These are phyloP conservation scores for Daedaleopsis sinensis DNA, from an alignment of 768 basidiomycete species.

Conservation along the genomic window DNA sequence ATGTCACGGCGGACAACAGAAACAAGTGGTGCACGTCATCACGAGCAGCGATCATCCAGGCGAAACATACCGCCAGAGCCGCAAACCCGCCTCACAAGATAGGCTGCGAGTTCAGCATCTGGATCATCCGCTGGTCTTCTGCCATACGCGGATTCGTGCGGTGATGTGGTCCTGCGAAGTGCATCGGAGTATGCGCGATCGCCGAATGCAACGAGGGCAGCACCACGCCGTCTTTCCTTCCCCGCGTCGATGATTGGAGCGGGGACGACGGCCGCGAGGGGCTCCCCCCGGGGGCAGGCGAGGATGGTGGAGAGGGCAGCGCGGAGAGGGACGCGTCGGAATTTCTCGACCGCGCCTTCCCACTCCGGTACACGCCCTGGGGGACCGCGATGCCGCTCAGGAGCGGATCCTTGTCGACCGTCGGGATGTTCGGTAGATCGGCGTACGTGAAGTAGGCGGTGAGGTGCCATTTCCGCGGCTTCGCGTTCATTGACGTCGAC, in stretches of 20 bases:
- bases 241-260: slow-evolving; percentile 16
- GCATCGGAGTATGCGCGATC: slow-evolving; percentile 34
- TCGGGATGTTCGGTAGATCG: slow-evolving; percentile 41
- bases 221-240: slow-evolving; percentile 28
- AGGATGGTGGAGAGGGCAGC: slow-evolving; percentile 28
- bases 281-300: slow-evolving; percentile 26
- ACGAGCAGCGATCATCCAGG: not conserved
- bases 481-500: slow-evolving; percentile 43
- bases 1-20: not conserved
- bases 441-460: slow-evolving; percentile 49
- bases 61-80: slow-evolving; percentile 1
- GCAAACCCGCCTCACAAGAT: slow-evolving; percentile 27
- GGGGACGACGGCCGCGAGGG: slow-evolving; percentile 23
- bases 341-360: slow-evolving; percentile 42
- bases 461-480: slow-evolving; percentile 67
- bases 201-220: slow-evolving; percentile 47
- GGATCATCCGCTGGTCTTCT: slow-evolving; percentile 64
- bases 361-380: slow-evolving; percentile 43
- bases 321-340: slow-evolving; percentile 33
- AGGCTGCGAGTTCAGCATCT: slow-evolving; percentile 54
- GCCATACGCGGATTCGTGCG: slow-evolving; percentile 41
- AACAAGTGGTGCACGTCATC: not conserved
- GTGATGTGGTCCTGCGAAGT: slow-evolving; percentile 30
- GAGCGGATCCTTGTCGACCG: slow-evolving; percentile 40
- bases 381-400: slow-evolving; percentile 40